Conservation (phyloP, 2,329 filamentous ascomycete species). For the Stylonectria norvegica region DNA sequence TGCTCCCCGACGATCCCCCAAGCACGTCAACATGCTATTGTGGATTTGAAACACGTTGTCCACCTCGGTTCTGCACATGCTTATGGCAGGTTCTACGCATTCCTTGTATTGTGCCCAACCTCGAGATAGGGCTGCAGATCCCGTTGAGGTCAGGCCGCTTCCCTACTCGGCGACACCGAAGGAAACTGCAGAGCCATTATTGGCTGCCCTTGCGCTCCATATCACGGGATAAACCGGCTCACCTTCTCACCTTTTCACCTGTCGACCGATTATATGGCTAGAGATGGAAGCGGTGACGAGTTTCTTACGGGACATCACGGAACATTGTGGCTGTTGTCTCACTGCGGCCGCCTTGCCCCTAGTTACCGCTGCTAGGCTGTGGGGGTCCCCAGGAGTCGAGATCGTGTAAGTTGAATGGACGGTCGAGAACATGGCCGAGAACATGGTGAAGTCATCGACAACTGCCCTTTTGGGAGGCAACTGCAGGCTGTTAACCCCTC, state of each 20-base stretch:
- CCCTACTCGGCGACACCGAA: conserved; percentile 3
- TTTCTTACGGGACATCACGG: conserved; percentile 1
- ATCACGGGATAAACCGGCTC: conserved; percentile 9
- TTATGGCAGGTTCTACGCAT: neutral
- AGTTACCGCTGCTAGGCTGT: conserved; percentile 1
- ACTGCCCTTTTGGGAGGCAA: too few relatives aligned
- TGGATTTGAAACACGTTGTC: conserved; percentile 3
- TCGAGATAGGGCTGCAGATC: conserved; percentile 5
- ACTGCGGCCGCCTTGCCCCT: conserved; percentile 3
- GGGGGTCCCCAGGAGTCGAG: conserved; percentile 1
- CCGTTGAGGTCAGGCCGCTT: neutral
- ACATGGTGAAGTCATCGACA: too few relatives aligned
- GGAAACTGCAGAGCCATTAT: neutral
- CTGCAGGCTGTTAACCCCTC: too few relatives aligned
- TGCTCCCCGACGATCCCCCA: conserved; percentile 1
- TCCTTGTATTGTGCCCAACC: neutral
- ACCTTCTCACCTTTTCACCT: neutral
- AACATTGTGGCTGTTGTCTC: conserved; percentile 4
- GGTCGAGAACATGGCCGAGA: neutral
- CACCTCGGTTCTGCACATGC: neutral
- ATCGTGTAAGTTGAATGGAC: neutral
- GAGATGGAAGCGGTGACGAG: conserved; percentile 3
- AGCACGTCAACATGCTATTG: neutral
- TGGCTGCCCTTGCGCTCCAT: neutral
- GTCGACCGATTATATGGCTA: conserved; percentile 8